Percentiles rank a stretch among this genome's conserved stretches.
phyloP scores from a whole-genome alignment of 148 eudicot species.

The Polygonum maritimum region DNA sequence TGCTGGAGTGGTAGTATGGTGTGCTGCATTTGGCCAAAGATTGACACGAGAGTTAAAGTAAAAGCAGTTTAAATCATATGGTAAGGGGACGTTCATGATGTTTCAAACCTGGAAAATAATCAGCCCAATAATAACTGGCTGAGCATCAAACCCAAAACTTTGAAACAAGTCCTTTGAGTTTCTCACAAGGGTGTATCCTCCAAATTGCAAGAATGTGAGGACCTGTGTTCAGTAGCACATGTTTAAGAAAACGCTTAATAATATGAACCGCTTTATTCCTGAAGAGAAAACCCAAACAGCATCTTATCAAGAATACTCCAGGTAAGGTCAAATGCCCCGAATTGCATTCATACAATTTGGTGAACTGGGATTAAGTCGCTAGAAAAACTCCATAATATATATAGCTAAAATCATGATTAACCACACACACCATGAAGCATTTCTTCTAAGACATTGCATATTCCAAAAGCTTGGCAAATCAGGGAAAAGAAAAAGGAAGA shows the following conservation, averaged over 20 bases:
- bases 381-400: background rate
- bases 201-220: constrained; percentile 84
- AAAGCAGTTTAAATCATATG: background rate
- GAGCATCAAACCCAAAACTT: constrained; percentile 94
- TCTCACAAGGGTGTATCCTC: constrained; percentile 96
- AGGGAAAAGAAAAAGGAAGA: background rate
- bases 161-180: constrained; percentile 88
- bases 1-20: constrained; percentile 95
- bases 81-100: background rate
- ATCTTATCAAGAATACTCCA: background rate
- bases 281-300: background rate
- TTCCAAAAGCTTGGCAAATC: background rate
- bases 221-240: constrained; percentile 38
- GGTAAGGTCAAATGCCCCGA: background rate
- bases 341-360: background rate
- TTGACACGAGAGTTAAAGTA: background rate
- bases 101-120: constrained; percentile 79
- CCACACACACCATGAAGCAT: background rate
- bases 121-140: constrained; percentile 96
- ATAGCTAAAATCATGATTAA: background rate
- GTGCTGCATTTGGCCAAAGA: constrained; percentile 48
- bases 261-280: background rate
- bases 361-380: background rate
- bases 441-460: background rate
- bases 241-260: background rate